These are phyloP conservation scores for Lichtheimia ornata DNA, from an alignment of 371 early-diverging fungal genomes.

Conservation along the genomic window DNA sequence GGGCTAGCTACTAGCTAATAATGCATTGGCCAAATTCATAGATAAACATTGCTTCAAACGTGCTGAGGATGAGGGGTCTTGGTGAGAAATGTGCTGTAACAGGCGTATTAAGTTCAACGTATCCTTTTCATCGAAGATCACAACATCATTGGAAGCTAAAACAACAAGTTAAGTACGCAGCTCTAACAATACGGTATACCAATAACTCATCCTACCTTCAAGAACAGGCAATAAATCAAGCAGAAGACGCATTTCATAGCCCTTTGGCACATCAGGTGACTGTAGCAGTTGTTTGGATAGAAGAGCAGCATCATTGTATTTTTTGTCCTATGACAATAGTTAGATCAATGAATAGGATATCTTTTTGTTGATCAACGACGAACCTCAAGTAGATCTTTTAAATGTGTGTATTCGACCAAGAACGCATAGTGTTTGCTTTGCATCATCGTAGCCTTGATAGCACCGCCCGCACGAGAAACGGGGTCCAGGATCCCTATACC, in stretches of 20 bases:
- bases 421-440: conserved; percentile 25
- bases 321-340: conserved; percentile 2
- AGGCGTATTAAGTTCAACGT: conserved; percentile 16
- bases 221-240: conserved; percentile 16
- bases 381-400: conserved; percentile 17
- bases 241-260: conserved; percentile 16
- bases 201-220: conserved; percentile 7
- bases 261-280: conserved; percentile 16
- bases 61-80: not conserved
- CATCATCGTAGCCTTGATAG: not conserved
- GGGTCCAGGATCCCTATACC: conserved; percentile 14
- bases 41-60: conserved; percentile 10
- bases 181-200: not conserved
- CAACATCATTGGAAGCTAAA: conserved; percentile 1
- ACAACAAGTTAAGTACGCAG: not conserved
- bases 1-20: conserved; percentile 1
- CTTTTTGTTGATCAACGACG: not conserved
- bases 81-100: conserved; percentile 7
- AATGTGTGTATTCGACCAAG: conserved; percentile 18
- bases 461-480: conserved; percentile 15
- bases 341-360: not conserved
- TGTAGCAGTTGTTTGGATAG: conserved; percentile 10
- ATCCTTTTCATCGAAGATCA: conserved; percentile 16
- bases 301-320: conserved; percentile 2
- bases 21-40: conserved; percentile 14